Conservation (phyloP, 1,284 basidiomycete genomes). For the Irpex sp. region DNA sequence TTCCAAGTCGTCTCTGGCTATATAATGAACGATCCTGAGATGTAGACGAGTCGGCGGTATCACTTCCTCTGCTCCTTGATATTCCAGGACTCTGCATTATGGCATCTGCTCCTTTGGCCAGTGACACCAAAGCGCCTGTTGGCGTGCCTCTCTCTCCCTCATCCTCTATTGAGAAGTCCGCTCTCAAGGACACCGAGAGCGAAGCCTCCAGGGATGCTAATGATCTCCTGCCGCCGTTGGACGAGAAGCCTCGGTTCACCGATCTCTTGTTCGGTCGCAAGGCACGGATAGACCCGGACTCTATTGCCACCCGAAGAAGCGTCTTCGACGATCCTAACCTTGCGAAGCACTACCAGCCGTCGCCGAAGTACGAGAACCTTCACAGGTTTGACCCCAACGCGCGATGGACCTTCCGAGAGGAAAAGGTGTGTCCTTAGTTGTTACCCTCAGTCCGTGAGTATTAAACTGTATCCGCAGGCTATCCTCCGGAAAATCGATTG, state of each 20-base stretch:
- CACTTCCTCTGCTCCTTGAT: background rate
- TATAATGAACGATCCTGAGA: background rate
- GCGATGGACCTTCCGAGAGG: conserved; percentile 64
- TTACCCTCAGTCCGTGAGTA: background rate
- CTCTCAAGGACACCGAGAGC: background rate
- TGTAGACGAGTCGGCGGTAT: background rate
- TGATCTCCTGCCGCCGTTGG: conserved; percentile 10
- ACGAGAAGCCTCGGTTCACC: conserved; percentile 15
- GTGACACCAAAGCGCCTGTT: background rate
- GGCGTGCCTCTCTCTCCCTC: conserved; percentile 8
- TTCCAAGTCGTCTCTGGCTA: background rate
- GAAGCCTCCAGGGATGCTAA: background rate
- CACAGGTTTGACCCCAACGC: conserved; percentile 59
- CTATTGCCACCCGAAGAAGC: conserved; percentile 18
- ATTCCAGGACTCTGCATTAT: background rate
- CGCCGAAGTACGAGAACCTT: conserved; percentile 50
- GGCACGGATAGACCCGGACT: conserved; percentile 11
- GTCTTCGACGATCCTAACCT: conserved; percentile 38
- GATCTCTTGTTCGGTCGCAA: conserved; percentile 12
- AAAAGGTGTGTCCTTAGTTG: conserved; percentile 34
- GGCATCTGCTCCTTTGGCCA: conserved; percentile 1
- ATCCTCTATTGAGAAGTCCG: conserved; percentile 10
- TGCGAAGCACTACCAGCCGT: conserved; percentile 48
- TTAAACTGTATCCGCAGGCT: conserved; percentile 22
- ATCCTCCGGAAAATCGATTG: conserved; percentile 52